Base-by-base conservation (phyloP, 495 filamentous ascomycete genomes). In the Rhypophila decipiens region DNA sequence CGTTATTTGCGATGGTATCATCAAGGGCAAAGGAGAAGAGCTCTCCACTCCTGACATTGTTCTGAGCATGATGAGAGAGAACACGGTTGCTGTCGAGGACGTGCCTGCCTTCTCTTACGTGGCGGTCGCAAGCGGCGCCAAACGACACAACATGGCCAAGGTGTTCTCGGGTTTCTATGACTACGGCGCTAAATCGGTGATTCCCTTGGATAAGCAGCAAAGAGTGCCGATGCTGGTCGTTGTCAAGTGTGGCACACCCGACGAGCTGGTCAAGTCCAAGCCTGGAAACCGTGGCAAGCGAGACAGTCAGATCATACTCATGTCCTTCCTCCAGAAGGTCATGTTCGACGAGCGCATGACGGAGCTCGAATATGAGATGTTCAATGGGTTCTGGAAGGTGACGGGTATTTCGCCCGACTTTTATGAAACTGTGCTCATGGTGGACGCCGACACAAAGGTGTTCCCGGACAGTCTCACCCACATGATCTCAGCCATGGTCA, bases 321-420 rank as follows among this genome's bases (percentile, higher is more conserved):
- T 99, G 94, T 95, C 89, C 17, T 99, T 99, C 77, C 71, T 99
- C 56, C 94, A 99, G 65, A 99, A 99, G 69, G 93, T 99, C 52
- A 99, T 99, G 94, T 99, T 99, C 61, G 94, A 99, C 63, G 94
- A 99, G 66, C 86, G 94, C 31, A 99, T 99, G 94, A 97, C 94
- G 4, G 90, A 99, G 61, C 80, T 99, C n/a, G 94, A 99, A 61
- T 99, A 90, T 55, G 94, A 99, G 60, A 97, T 99, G 86, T 97
- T 97, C 72, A 99, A 97, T 58, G 94, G 93, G 29, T 76, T 99
- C 49, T 99, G 91, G 90, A 94, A 95, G 59, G 85, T 97, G 35
- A 99, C 94, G 4, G 94, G 94, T 24, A 96, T 99, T 41, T 88
- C 90, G 11, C 93, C 94, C 0, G 94, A 99, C 63, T 99, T 90